A percentile compares a stretch with the other conserved stretches of the same genome.
Conservation (phyloP, 805 yeast genomes). For the Zygoascus flipseniorum region DNA sequence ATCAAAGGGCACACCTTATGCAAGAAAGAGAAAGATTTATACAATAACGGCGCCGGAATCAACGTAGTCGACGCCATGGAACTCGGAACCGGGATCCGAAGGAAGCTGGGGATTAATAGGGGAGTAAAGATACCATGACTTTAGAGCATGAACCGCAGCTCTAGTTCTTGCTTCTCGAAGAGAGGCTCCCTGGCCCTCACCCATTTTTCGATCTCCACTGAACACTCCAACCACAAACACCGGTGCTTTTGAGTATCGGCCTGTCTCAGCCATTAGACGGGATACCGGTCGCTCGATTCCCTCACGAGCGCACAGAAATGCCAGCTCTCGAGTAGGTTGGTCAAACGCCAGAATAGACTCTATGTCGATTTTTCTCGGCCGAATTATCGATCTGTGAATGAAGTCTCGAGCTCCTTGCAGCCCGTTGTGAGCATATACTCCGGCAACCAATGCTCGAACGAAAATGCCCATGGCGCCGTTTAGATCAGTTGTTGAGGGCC, state of each 20-base stretch:
- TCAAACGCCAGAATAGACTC: slow-evolving; percentile 68
- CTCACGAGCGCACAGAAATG: slow-evolving; percentile 68
- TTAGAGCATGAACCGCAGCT: slow-evolving; percentile 83
- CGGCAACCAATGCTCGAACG: slow-evolving; percentile 78
- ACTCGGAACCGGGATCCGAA: slow-evolving; percentile 36
- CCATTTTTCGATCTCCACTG: slow-evolving; percentile 71
- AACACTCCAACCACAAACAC: slow-evolving; percentile 88
- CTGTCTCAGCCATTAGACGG: slow-evolving; percentile 85
- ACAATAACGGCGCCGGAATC: slow-evolving; percentile 28
- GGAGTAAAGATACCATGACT: slow-evolving; percentile 85
- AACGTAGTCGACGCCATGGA: slow-evolving; percentile 17
- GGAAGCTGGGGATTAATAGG: slow-evolving; percentile 62
- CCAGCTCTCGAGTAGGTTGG: slow-evolving; percentile 78
- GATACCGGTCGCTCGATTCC: slow-evolving; percentile 66
- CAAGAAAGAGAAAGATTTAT: slow-evolving; percentile 9
- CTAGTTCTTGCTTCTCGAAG: slow-evolving; percentile 86
- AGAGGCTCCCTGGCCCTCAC: slow-evolving; percentile 92
- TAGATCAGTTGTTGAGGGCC: slow-evolving; percentile 30
- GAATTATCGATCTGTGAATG: slow-evolving; percentile 60
- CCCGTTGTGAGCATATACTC: slow-evolving; percentile 67
- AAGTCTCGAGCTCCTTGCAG: slow-evolving; percentile 57
- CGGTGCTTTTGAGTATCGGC: slow-evolving; percentile 76
- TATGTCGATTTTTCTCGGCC: slow-evolving; percentile 71
- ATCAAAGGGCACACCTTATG: too few species aligned
- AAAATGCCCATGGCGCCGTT: slow-evolving; percentile 47